Base-by-base conservation (phyloP, 345 rosid species). In the Conringia planisiliqua region DNA sequence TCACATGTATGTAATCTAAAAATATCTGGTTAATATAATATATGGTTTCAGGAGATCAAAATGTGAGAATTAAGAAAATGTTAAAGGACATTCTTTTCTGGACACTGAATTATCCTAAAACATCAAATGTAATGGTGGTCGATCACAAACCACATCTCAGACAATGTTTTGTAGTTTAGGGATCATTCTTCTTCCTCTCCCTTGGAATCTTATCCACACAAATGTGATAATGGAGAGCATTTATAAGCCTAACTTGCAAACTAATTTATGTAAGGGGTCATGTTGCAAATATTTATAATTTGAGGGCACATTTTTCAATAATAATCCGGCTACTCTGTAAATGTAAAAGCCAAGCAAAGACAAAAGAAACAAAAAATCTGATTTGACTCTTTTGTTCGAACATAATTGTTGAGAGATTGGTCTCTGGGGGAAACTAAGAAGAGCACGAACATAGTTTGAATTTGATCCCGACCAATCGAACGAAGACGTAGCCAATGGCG, bases 401-500 rank as follows among this genome's bases (percentile, higher is more conserved):
- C 29, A 13, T 10, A 8, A 24, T 24, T 3, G 9, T 55, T 35
- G 52, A 56, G 67, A 74, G 56, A 50, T 74, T 2, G 24, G 2
- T 22, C 24, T 22, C 72, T 74, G 58, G 12, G 39, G 1, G n/a
- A 47, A 35, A 55, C 39, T 16, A 43, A 40, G 8, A 36, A 42
- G 33, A 74, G 39, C 55, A 26, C 14, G 27, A 71, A 27, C 26
- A 30, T 27, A 6, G 1, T 26, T 40, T 30, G 38, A 32, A 32
- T 14, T 64, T 29, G 20, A n/a, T 29, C 20, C 10, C 0, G 42
- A 62, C 63, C 14, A 72, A 38, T 18, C 52, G 9, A 54, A 35
- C 6, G n/a, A 17, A 11, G 36, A 46, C 68, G 14, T 44, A 76
- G 7, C 29, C 20, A 48, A 93, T 91, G 97, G 83, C 88, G 46